Conservation (phyloP, 306 rosid species). For the Chamaecrista fasciculata region DNA sequence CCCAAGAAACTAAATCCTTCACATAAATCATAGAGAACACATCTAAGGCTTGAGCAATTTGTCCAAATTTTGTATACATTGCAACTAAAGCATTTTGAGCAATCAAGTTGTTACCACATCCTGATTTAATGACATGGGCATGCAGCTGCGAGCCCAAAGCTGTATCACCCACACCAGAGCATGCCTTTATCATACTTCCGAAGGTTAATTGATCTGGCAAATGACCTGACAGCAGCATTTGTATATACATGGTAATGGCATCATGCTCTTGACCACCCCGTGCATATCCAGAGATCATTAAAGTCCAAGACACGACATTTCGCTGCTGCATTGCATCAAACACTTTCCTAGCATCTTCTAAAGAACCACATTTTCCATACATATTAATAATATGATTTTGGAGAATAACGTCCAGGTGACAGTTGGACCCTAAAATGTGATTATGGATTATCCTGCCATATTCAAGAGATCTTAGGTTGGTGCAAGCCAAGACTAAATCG, state of each 20-base stretch:
- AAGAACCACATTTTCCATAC: conserved; percentile 80
- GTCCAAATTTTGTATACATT: conserved; percentile 63
- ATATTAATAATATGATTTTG: conserved; percentile 63
- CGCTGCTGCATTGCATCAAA: conserved; percentile 62
- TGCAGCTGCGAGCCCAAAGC: conserved; percentile 63
- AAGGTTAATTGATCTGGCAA: conserved; percentile 67
- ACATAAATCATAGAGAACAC: conserved; percentile 47
- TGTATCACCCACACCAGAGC: conserved; percentile 45
- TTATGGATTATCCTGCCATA: conserved; percentile 54
- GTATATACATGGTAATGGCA: conserved; percentile 53
- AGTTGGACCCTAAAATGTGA: conserved; percentile 43
- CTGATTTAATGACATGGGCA: conserved; percentile 58
- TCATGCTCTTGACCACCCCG: conserved; percentile 50
- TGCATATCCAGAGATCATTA: conserved; percentile 64
- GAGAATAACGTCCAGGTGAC: conserved; percentile 47
- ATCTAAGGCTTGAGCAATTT: conserved; percentile 46
- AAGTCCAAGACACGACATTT: conserved; percentile 81
- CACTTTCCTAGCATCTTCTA: conserved; percentile 57
- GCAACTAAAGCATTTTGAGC: conserved; percentile 79
- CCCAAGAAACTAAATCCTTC: conserved; percentile 79
- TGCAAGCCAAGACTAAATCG: conserved; percentile 58
- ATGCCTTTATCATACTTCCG: conserved; percentile 68
- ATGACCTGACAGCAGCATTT: conserved; percentile 56
- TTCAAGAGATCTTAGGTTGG: conserved; percentile 56
- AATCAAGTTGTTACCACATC: conserved; percentile 44